Percentiles rank a stretch among this genome's conserved stretches.
Evolutionary conservation across 495 filamentous ascomycete genomes (phyloP).

Genomic region (Bathelium albidoporum): DNA sequence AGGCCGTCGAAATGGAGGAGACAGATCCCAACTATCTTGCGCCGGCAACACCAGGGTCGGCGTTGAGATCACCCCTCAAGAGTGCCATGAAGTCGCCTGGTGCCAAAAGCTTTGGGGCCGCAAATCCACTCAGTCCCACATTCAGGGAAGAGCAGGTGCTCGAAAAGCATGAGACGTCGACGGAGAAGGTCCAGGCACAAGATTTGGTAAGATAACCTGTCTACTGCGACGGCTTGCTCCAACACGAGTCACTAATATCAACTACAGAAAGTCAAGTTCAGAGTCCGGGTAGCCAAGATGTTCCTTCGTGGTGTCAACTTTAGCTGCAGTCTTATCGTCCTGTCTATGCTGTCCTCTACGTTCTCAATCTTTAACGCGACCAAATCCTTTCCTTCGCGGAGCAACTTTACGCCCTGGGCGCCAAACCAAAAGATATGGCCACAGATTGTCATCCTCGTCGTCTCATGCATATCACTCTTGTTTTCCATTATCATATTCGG

Average conservation of each 20-base stretch:
- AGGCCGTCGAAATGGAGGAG: constrained; percentile 38
- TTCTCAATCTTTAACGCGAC: constrained; percentile 87
- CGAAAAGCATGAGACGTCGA: constrained; percentile 66
- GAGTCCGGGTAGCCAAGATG: constrained; percentile 89
- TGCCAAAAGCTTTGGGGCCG: constrained; percentile 47
- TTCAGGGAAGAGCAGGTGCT: constrained; percentile 75
- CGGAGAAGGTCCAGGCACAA: constrained; percentile 69
- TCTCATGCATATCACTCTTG: constrained; percentile 68
- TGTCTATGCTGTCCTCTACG: constrained; percentile 73
- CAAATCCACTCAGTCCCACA: constrained; percentile 67
- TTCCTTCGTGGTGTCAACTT: constrained; percentile 90
- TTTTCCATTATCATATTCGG: constrained; percentile 73
- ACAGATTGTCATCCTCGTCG: constrained; percentile 68
- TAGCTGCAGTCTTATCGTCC: constrained; percentile 88
- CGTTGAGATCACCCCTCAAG: constrained; percentile 48
- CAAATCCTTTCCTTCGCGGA: constrained; percentile 57
- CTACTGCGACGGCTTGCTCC: not conserved
- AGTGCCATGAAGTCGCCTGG: constrained; percentile 79
- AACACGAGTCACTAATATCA: constrained; percentile 27
- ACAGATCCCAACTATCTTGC: constrained; percentile 29
- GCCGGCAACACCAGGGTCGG: constrained; percentile 59
- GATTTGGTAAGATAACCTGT: constrained; percentile 62
- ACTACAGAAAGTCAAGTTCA: constrained; percentile 74
- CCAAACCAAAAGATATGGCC: constrained; percentile 72
- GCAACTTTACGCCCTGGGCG: constrained; percentile 76